Conservation (phyloP, 2,329 filamentous ascomycete species). For the Celoporthe dispersa region DNA sequence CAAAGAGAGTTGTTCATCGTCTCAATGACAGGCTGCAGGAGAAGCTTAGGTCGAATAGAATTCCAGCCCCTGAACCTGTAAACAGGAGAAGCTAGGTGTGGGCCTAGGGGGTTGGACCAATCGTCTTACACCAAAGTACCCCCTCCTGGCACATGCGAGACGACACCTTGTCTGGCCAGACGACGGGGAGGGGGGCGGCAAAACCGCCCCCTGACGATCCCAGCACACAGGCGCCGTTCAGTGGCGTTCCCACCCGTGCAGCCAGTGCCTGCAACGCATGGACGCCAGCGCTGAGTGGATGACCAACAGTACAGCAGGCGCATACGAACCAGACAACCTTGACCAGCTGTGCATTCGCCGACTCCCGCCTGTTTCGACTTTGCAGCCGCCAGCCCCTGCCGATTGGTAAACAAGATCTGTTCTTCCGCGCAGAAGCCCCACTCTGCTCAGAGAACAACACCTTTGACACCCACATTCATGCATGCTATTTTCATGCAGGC, state of each 20-base stretch:
- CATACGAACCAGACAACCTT: neutral
- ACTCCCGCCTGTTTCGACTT: conserved; percentile 5
- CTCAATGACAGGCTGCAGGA: neutral
- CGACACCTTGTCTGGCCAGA: neutral
- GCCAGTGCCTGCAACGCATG: neutral
- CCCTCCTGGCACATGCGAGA: conserved; percentile 10
- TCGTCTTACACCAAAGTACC: conserved; percentile 20
- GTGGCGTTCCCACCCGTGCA: neutral
- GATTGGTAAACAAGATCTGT: conserved; percentile 10
- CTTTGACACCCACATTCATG: conserved; percentile 8
- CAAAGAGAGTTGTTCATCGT: neutral
- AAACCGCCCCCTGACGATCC: conserved; percentile 18
- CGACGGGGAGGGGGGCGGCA: conserved; percentile 15
- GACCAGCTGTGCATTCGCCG: neutral
- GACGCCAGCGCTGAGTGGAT: neutral
- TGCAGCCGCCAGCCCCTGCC: conserved; percentile 2
- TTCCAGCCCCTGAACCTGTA: conserved; percentile 6
- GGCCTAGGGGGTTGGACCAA: conserved; percentile 8
- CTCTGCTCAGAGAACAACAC: neutral
- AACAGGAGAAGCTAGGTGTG: conserved; percentile 15
- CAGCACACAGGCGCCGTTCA: neutral
- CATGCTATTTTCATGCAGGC: conserved; percentile 14
- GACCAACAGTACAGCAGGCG: neutral
- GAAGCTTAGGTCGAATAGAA: conserved; percentile 15
- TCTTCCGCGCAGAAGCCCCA: neutral